Base-by-base conservation (phyloP, 805 yeast species). In the Wickerhamomyces sydowiorum region DNA sequence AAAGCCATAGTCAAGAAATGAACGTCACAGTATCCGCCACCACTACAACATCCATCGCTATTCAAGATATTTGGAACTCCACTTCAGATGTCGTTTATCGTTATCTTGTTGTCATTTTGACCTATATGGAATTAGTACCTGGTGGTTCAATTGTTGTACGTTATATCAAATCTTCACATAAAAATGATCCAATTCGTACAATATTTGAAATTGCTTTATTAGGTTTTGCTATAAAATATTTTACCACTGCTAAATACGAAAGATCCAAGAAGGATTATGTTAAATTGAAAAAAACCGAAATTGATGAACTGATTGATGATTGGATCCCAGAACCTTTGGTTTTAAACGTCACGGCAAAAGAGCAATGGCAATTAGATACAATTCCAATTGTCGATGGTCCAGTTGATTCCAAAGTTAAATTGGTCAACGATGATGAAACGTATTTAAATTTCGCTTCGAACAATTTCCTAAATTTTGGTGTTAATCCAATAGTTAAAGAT, bases 241-340 rank as follows among this genome's bases (percentile, higher is more conserved):
- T 91, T 52, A 61, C 63, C 53, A 86, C 84, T 44, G 82, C 84
- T 31, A 85, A 79, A 67, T 84, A 80, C 61, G 83, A 84, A 51
- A 86, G 77, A 52, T 77, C 81, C 58, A 86, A 85, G 65, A 73
- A 80, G 35, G 85, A 83, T 49, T 73, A 77, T 48, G 83, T 88
- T 42, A 72, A 72, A 48, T 67, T 86, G 42, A 64, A 79, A 3
- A 57, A 65, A 15, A 63, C 60, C 41, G 99, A 91, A 56, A 72
- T 88, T 28, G 91, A 90, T 52, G 91, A 84, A 37, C 72, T 93
- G 43, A 77, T 87, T 40, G 83, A 79, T 8, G 97, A 90, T 44
- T 93, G 99, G 99, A 76, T 75, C 47, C 98, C 99, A 0, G 93
- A 81, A 55, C 86, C 96, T 0, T 62, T 93, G 34, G 88, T 84